Evolutionary conservation across 1,284 basidiomycete species (phyloP).

Genomic region (Pseudozyma tsukubaensis): DNA sequence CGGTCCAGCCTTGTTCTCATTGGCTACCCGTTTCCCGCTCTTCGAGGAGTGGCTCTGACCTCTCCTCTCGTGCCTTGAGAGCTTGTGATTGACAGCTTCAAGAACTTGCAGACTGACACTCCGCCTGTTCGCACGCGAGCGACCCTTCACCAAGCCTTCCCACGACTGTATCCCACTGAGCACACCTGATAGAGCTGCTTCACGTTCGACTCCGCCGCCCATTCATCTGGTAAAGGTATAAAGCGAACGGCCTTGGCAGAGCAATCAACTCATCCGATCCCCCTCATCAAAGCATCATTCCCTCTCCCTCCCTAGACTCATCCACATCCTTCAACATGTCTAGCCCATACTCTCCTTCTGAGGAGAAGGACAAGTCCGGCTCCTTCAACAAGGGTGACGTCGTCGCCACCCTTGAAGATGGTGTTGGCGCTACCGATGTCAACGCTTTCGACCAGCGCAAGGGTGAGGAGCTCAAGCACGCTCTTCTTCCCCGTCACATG

Average conservation of each 20-base stretch:
- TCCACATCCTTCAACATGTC: slow-evolving; percentile 24
- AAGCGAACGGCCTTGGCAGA: slow-evolving; percentile 1
- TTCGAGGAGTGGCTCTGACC: neutral
- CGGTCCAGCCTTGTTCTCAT: slow-evolving; percentile 20
- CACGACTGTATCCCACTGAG: neutral
- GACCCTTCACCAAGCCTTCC: no score
- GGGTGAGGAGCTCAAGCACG: slow-evolving; percentile 55
- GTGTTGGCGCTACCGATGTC: slow-evolving; percentile 15
- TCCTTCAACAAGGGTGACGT: slow-evolving; percentile 28
- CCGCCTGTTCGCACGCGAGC: neutral
- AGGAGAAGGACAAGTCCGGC: slow-evolving; percentile 43
- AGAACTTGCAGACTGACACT: no score
- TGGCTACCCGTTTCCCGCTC: slow-evolving; percentile 29
- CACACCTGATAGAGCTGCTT: neutral
- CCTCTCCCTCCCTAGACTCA: neutral
- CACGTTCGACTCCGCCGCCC: slow-evolving; percentile 1
- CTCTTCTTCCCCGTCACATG: slow-evolving; percentile 53
- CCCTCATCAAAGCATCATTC: slow-evolving; percentile 1
- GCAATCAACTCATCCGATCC: neutral
- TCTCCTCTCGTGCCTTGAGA: slow-evolving; percentile 16
- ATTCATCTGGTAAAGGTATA: slow-evolving; percentile 21
- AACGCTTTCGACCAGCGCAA: slow-evolving; percentile 53
- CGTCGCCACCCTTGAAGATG: slow-evolving; percentile 48
- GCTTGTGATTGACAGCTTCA: neutral
- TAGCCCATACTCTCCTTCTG: slow-evolving; percentile 21